phyloP scores from a whole-genome alignment of 257 asterid species.

The Solanum acaule region DNA sequence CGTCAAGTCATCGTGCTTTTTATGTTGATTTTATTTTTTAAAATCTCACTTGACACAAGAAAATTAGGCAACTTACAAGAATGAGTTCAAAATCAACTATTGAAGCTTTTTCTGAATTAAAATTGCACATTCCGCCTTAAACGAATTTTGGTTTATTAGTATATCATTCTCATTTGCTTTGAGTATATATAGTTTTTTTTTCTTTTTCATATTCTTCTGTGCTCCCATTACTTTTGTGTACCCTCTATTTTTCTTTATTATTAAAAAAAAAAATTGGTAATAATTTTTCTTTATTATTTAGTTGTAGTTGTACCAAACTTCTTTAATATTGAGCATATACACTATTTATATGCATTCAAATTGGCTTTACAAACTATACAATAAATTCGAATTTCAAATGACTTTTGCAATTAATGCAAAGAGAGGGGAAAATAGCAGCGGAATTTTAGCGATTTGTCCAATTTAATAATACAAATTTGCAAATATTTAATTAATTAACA shows the following conservation, averaged over 20 bases:
- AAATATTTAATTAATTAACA: slow-evolving; percentile 6
- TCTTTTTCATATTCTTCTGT: not conserved
- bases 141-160: too few species aligned
- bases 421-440: not conserved
- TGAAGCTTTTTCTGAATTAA: rapidly evolving
- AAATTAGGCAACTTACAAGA: not conserved
- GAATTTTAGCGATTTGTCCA: not conserved
- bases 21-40: not conserved
- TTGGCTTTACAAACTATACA: not conserved
- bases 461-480: not conserved
- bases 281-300: not conserved
- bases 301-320: not conserved
- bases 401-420: not conserved
- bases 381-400: not conserved
- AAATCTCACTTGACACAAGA: not conserved
- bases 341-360: not conserved
- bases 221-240: not conserved
- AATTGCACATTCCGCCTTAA: not conserved
- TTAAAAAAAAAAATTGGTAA: too few species aligned
- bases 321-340: not conserved
- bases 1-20: rapidly evolving
- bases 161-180: too few species aligned
- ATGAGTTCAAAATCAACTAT: not conserved
- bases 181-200: too few species aligned
- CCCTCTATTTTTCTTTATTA: not conserved